phyloP scores from a whole-genome alignment of 768 basidiomycete species.

The Asterophora parasitica region DNA sequence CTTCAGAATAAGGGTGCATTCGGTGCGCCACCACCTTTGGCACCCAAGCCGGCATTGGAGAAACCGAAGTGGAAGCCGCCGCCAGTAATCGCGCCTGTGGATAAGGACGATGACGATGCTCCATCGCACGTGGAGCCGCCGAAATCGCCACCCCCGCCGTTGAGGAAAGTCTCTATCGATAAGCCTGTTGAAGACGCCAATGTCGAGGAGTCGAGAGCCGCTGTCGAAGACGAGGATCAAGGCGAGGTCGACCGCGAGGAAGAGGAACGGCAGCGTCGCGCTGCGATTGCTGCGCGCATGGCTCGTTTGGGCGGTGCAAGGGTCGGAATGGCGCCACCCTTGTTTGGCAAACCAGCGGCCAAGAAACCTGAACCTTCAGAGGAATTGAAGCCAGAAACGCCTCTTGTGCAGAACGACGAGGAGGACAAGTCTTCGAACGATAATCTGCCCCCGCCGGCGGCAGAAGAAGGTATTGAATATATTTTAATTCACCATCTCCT shows the following conservation, averaged over 20 bases:
- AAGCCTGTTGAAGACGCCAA: conserved; percentile 17
- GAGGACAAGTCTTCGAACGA: conserved; percentile 5
- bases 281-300: conserved; percentile 90
- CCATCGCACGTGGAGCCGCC: conserved; percentile 22
- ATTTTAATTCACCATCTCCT: not conserved
- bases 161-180: conserved; percentile 15
- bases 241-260: conserved; percentile 49
- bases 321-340: conserved; percentile 72
- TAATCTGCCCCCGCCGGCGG: not conserved
- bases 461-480: conserved; percentile 7
- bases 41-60: conserved; percentile 56
- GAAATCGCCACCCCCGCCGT: conserved; percentile 34
- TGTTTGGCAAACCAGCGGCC: conserved; percentile 49
- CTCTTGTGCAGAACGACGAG: conserved; percentile 8
- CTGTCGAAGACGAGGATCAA: conserved; percentile 27
- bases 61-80: conserved; percentile 89
- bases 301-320: conserved; percentile 85
- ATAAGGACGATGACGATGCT: conserved; percentile 40
- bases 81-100: conserved; percentile 42
- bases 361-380: conserved; percentile 28
- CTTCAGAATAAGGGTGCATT: conserved; percentile 82
- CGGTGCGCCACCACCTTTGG: conserved; percentile 50
- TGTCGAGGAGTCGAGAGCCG: conserved; percentile 9
- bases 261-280: conserved; percentile 74
- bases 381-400: conserved; percentile 16